phyloP scores from a whole-genome alignment of 495 filamentous ascomycete species.

The Lasiosphaeris hirsuta region DNA sequence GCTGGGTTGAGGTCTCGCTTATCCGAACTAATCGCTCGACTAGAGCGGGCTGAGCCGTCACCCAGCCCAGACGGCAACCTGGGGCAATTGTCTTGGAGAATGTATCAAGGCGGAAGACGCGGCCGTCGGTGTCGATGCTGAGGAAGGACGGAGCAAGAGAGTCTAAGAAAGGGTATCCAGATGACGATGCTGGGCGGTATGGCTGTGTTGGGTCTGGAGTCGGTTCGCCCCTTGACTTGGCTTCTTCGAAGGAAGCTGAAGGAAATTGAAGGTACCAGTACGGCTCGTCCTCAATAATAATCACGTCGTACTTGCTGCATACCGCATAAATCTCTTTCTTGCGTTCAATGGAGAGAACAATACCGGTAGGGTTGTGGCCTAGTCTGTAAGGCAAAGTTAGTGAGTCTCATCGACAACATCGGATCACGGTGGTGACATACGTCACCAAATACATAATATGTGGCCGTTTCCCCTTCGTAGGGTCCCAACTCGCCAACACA shows the following conservation, averaged over 20 bases:
- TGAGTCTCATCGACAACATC: background rate
- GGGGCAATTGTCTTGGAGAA: conserved; percentile 83
- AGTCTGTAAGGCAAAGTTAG: conserved; percentile 48
- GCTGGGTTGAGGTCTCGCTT: conserved; percentile 68
- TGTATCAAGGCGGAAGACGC: conserved; percentile 79
- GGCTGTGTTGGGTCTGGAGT: background rate
- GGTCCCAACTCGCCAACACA: conserved; percentile 79
- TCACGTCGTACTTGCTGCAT: conserved; percentile 80
- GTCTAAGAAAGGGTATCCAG: conserved; percentile 75
- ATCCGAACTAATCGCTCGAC: conserved; percentile 69
- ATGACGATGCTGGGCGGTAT: conserved; percentile 46
- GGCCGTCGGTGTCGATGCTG: conserved; percentile 73
- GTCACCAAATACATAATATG: conserved; percentile 89
- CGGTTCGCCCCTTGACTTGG: conserved; percentile 38
- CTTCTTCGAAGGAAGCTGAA: conserved; percentile 53
- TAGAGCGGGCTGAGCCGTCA: conserved; percentile 73
- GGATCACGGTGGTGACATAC: conserved; percentile 45
- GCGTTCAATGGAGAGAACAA: conserved; percentile 64
- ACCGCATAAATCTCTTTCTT: conserved; percentile 75
- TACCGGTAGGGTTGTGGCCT: conserved; percentile 88
- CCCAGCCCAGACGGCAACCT: conserved; percentile 78
- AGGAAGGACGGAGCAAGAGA: conserved; percentile 76
- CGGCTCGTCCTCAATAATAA: conserved; percentile 92
- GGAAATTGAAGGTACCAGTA: conserved; percentile 96
- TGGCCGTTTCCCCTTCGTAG: conserved; percentile 64